phyloP scores from a whole-genome alignment of 306 rosid genomes.

The Acacia crassicarpa region DNA sequence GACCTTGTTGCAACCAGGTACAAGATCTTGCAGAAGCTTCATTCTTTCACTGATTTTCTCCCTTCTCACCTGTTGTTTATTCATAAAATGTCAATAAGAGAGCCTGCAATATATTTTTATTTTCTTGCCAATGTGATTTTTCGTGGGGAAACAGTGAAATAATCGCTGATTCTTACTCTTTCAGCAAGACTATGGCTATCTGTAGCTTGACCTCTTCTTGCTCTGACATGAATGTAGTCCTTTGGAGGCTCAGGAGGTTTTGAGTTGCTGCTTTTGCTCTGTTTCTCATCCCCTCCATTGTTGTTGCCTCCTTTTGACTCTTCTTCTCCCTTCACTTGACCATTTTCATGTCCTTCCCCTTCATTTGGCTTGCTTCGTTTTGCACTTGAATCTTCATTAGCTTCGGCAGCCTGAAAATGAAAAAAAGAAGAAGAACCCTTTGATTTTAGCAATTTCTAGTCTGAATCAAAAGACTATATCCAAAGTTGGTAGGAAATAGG shows the following conservation, averaged over 20 bases:
- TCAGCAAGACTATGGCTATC: slow-evolving; percentile 99
- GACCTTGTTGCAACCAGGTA: slow-evolving; percentile 97
- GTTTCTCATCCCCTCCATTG: slow-evolving; percentile 53
- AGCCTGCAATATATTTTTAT: neutral
- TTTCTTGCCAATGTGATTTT: neutral
- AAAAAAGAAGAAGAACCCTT: neutral
- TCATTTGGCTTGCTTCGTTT: slow-evolving; percentile 60
- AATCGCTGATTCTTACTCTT: slow-evolving; percentile 58
- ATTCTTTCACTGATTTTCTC: slow-evolving; percentile 97
- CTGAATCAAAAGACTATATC: neutral
- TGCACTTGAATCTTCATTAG: slow-evolving; percentile 45
- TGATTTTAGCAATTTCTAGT: slow-evolving; percentile 7
- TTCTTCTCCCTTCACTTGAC: slow-evolving; percentile 52
- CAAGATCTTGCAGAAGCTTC: slow-evolving; percentile 97
- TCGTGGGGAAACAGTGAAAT: neutral
- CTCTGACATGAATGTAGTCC: slow-evolving; percentile 98
- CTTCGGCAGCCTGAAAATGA: slow-evolving; percentile 49
- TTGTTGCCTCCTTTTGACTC: slow-evolving; percentile 45
- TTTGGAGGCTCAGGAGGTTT: slow-evolving; percentile 80
- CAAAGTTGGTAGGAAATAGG: neutral
- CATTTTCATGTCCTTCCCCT: slow-evolving; percentile 47
- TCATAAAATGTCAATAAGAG: slow-evolving; percentile 34
- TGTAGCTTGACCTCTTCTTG: slow-evolving; percentile 98
- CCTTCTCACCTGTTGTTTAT: slow-evolving; percentile 69
- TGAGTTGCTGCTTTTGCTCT: slow-evolving; percentile 43